Percentiles rank a stretch among this genome's conserved stretches.
These are phyloP conservation scores for Leishmania tropica DNA, from an alignment of 208 protist genomes.

Conservation along the genomic window DNA sequence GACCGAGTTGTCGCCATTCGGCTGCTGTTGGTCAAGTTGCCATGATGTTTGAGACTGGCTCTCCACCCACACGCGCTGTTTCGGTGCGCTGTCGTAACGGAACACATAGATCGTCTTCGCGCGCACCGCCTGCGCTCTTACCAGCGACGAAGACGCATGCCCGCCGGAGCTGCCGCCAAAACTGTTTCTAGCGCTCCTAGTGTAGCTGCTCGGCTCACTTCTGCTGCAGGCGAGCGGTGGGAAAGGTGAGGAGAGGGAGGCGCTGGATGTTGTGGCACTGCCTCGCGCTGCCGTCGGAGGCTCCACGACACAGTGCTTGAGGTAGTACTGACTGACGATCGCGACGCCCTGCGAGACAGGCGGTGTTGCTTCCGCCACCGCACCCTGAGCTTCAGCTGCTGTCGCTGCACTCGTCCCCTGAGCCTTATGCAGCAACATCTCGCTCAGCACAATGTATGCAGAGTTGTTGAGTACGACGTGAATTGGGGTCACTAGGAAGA, in stretches of 20 bases:
- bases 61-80: slow-evolving; percentile 22
- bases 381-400: background rate
- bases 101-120: background rate
- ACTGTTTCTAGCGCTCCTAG: background rate
- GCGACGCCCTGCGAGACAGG: background rate
- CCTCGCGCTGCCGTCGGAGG: background rate
- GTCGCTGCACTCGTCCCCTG: slow-evolving; percentile 2
- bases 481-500: slow-evolving; percentile 32
- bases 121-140: background rate
- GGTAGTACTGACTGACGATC: slow-evolving; percentile 4
- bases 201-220: background rate
- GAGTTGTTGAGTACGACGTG: slow-evolving; percentile 31
- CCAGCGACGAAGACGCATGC: background rate
- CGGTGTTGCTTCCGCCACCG: background rate
- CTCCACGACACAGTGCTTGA: slow-evolving; percentile 2
- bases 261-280: background rate
- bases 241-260: slow-evolving; percentile 3
- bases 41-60: background rate
- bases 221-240: background rate
- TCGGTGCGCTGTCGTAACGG: slow-evolving; percentile 14
- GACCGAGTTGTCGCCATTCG: background rate
- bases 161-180: background rate
- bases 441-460: slow-evolving; percentile 25
- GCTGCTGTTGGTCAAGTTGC: background rate
- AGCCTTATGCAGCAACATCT: slow-evolving; percentile 5